Base-by-base conservation (phyloP, 2,329 filamentous ascomycete species). In the Arthroderma uncinatum region DNA sequence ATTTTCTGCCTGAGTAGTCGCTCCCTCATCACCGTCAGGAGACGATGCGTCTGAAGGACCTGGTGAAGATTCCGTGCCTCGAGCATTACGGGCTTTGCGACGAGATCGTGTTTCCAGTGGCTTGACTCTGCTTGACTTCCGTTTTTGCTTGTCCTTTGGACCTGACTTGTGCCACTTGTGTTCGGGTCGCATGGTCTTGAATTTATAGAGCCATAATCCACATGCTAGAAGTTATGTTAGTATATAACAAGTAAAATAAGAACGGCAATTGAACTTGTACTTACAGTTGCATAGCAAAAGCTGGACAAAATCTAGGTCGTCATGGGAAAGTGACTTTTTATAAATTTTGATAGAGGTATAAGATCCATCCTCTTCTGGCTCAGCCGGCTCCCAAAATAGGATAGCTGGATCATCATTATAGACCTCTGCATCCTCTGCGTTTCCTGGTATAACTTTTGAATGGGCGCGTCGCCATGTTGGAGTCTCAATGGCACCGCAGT, bases 401-500 rank as follows among this genome's bases (percentile, higher is more conserved):
- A 91, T 82, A 53, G 80, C 79, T 1, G 86, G 85, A 50, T 86
- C 84, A 64, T 85, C 85, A 59, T 87, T 83, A 0, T 85, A 87
- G 56, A 85, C 82, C 16, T 55, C 36, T 10, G 36, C 53, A 59
- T 85, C 82, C 2, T 81, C 78, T 0, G 89, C 89, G 33, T 79
- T 78, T 1, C 89, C 90, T 14, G 82, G 75, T 48, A 85, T 79
- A 6, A 87, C 79, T 65, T 89, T 89, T n/a, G 84, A 83, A 79
- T 86, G 96, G 10, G 93, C 89, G 66, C 92, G 93, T 59, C 93
- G 84, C 93, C 93, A 98, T 0, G 92, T 96, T 0, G 92, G 89
- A 0, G 93, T 98, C 65, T 97, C 88, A 58, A 98, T 95, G 5
- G 90, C 87, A 4, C 93, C 93, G 65, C 93, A 98, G 65, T 97